A percentile compares a stretch with the other conserved stretches of the same genome.
These are phyloP conservation scores for Nicotiana paniculata DNA, from an alignment of 257 asterid genomes.

Conservation along the genomic window DNA sequence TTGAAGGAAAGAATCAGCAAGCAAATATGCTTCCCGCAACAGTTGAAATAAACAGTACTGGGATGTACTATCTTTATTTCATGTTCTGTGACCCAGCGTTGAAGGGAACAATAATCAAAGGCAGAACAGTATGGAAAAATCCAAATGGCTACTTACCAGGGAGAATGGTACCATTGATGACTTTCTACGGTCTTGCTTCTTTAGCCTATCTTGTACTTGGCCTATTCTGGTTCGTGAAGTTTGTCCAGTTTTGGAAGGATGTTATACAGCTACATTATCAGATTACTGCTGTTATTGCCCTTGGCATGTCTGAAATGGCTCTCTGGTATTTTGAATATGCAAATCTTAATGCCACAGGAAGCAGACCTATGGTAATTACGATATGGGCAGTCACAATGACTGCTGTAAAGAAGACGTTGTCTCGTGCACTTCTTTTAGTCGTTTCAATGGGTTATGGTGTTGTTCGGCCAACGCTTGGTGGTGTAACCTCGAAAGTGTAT, in stretches of 20 bases:
- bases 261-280: slow-evolving; percentile 32
- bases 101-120: slow-evolving; percentile 28
- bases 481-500: slow-evolving; percentile 21
- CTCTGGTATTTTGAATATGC: slow-evolving; percentile 39
- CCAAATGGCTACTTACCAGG: slow-evolving; percentile 40
- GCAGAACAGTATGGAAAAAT: slow-evolving; percentile 34
- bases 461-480: slow-evolving; percentile 30
- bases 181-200: slow-evolving; percentile 27
- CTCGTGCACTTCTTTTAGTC: slow-evolving; percentile 34
- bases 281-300: slow-evolving; percentile 33
- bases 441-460: slow-evolving; percentile 42
- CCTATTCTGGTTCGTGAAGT: slow-evolving; percentile 28
- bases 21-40: slow-evolving; percentile 21
- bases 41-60: slow-evolving; percentile 26
- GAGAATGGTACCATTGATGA: slow-evolving; percentile 36
- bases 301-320: slow-evolving; percentile 43
- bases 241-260: slow-evolving; percentile 29
- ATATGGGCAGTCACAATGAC: slow-evolving; percentile 33
- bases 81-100: slow-evolving; percentile 35
- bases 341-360: slow-evolving; percentile 33
- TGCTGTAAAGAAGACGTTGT: slow-evolving; percentile 29
- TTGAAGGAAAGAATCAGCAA: slow-evolving; percentile 24
- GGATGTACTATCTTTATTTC: slow-evolving; percentile 36
- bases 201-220: slow-evolving; percentile 37
- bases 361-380: slow-evolving; percentile 30